Percentiles rank a stretch among this genome's conserved stretches.
Evolutionary conservation across 2,329 filamentous ascomycete species (phyloP).

Genomic region (Nemania bipapillata): DNA sequence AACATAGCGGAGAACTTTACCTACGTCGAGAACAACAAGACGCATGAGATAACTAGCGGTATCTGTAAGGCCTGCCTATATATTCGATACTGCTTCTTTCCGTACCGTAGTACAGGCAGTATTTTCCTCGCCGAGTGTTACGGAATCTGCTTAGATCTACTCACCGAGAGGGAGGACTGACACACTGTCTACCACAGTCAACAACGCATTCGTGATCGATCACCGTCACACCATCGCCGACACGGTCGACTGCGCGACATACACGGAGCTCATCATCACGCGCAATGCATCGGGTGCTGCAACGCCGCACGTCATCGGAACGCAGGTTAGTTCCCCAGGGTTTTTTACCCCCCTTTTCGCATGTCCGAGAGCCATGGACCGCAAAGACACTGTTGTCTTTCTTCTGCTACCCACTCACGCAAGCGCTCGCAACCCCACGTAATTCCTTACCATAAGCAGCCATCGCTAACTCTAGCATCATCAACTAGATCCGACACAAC

Average conservation of each 20-base stretch:
- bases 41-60: constrained; percentile 44
- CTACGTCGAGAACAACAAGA: constrained; percentile 50
- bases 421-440: too few relatives aligned
- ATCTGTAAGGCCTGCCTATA: constrained; percentile 35
- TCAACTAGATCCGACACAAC: constrained; percentile 51
- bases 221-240: constrained; percentile 50
- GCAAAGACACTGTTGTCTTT: too few relatives aligned
- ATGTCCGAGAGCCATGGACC: too few relatives aligned
- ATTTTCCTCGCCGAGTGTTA: neutral
- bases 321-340: too few relatives aligned
- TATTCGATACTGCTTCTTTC: neutral
- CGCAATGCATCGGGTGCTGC: constrained; percentile 37
- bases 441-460: too few relatives aligned
- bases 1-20: constrained; percentile 45
- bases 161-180: constrained; percentile 1
- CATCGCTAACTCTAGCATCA: too few relatives aligned
- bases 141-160: neutral
- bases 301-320: constrained; percentile 50
- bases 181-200: constrained; percentile 23
- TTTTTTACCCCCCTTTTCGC: too few relatives aligned
- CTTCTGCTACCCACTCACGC: too few relatives aligned
- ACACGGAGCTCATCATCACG: constrained; percentile 47
- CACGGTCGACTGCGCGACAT: constrained; percentile 49
- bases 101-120: too few relatives aligned
- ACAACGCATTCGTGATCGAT: constrained; percentile 45